phyloP scores from a whole-genome alignment of 139 green algal genomes.

The Coccomyxa sp. region DNA sequence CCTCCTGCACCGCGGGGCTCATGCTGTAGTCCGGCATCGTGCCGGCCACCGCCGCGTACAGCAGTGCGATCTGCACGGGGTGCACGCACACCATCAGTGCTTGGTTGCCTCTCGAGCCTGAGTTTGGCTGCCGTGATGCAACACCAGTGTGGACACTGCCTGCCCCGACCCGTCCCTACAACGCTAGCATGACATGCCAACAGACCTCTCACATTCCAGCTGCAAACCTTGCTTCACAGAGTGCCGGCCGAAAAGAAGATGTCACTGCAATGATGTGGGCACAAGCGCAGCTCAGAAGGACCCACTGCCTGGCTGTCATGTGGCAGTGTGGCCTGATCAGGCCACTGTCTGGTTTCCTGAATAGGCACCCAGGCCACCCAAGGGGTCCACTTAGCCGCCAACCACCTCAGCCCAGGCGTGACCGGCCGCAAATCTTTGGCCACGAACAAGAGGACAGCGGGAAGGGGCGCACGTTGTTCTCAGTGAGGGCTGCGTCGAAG shows the following conservation, averaged over 20 bases:
- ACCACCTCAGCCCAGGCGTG: not conserved
- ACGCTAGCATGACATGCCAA: too few species aligned
- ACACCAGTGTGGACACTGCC: too few species aligned
- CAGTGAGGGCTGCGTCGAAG: conserved; percentile 15
- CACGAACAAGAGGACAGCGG: not conserved
- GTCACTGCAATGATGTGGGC: too few species aligned
- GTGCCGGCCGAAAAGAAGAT: too few species aligned
- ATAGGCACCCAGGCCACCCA: not conserved
- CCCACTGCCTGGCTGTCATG: not conserved
- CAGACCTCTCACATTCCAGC: too few species aligned
- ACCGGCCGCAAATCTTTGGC: not conserved
- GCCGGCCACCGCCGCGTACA: not conserved
- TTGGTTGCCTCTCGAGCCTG: too few species aligned
- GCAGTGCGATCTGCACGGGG: not conserved
- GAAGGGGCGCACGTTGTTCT: not conserved
- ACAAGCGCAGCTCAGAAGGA: not conserved
- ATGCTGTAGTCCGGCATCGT: not conserved
- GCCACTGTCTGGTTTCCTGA: not conserved
- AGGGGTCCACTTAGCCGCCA: not conserved
- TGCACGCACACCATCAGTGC: too few species aligned
- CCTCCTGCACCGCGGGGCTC: not conserved
- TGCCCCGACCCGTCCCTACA: too few species aligned
- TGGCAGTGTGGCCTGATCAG: not conserved
- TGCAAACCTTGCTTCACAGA: too few species aligned
- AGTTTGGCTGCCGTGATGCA: too few species aligned